These are phyloP conservation scores for Colletotrichum sp. DNA, from an alignment of 2,329 filamentous ascomycete species.

Conservation along the genomic window DNA sequence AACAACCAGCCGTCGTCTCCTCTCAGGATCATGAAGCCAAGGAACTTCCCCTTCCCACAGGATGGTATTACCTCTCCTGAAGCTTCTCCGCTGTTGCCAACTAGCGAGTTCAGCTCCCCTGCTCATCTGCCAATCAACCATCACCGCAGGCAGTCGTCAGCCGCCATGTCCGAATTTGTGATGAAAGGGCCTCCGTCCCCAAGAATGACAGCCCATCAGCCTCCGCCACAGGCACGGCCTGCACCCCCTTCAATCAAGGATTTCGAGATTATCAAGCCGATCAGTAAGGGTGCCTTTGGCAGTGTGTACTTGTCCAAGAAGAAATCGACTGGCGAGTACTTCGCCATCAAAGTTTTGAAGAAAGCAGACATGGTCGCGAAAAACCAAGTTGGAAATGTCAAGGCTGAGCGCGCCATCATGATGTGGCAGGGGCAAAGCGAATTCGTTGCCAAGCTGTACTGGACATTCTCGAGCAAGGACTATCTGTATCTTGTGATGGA, in stretches of 20 bases:
- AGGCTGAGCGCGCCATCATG: constrained; percentile 98
- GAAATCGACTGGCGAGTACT: constrained; percentile 97
- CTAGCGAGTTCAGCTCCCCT: constrained; percentile 82
- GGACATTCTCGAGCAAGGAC: constrained; percentile 99
- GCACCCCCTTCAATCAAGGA: constrained; percentile 97
- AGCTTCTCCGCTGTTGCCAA: constrained; percentile 84
- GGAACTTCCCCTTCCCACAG: constrained; percentile 61
- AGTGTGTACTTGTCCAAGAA: constrained; percentile 99
- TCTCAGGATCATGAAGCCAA: constrained; percentile 82
- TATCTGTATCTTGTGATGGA: constrained; percentile 99
- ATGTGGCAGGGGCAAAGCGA: constrained; percentile 99
- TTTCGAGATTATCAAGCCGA: constrained; percentile 99
- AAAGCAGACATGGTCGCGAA: constrained; percentile 99
- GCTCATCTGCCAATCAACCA: constrained; percentile 65
- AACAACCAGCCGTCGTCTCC: constrained; percentile 80
- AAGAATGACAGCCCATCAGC: constrained; percentile 75
- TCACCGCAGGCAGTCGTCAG: constrained; percentile 90
- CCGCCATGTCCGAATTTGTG: constrained; percentile 74
- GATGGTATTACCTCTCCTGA: constrained; percentile 83
- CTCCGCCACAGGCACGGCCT: constrained; percentile 84
- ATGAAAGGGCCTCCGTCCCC: constrained; percentile 81
- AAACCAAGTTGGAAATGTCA: constrained; percentile 98
- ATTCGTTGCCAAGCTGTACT: constrained; percentile 98
- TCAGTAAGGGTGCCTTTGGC: constrained; percentile 97
- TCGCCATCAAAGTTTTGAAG: constrained; percentile 97